phyloP scores from a whole-genome alignment of 2,329 filamentous ascomycete species.

The Colletotrichum acutatum region DNA sequence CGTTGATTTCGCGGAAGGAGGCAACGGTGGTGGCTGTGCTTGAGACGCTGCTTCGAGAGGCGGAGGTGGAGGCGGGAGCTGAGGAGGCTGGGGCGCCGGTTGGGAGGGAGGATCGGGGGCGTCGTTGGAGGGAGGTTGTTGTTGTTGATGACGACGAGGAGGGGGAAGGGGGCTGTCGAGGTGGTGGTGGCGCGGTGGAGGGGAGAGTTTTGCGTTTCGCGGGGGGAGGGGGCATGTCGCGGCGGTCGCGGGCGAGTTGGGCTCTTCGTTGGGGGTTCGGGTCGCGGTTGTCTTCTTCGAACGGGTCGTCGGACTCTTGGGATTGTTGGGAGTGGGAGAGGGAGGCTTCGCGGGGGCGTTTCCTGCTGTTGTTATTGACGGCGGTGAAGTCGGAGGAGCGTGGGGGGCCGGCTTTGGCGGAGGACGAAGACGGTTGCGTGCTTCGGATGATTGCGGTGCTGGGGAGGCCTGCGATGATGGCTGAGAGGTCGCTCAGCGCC shows the following conservation, averaged over 20 bases:
- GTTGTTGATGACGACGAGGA: background rate
- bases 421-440: background rate
- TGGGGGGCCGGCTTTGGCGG: background rate
- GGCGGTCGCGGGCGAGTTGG: slow-evolving; percentile 38
- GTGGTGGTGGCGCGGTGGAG: background rate
- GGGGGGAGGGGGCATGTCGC: slow-evolving; percentile 35
- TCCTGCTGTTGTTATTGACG: slow-evolving; percentile 8
- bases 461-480: slow-evolving; percentile 12
- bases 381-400: slow-evolving; percentile 13
- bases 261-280: slow-evolving; percentile 39
- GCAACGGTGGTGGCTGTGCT: slow-evolving; percentile 44
- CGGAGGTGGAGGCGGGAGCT: slow-evolving; percentile 32
- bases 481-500: background rate
- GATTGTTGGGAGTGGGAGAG: background rate
- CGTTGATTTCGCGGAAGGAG: slow-evolving; percentile 28
- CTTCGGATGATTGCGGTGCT: slow-evolving; percentile 2
- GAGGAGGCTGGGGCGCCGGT: slow-evolving; percentile 23
- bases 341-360: slow-evolving; percentile 17
- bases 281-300: slow-evolving; percentile 37
- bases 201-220: slow-evolving; percentile 10
- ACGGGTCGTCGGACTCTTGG: slow-evolving; percentile 35
- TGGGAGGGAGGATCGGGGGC: background rate
- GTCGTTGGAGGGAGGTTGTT: background rate
- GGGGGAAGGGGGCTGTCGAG: background rate
- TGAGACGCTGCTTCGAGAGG: slow-evolving; percentile 39